Base-by-base conservation (phyloP, 73 alveolate genomes). In the Blepharisma stoltei region DNA sequence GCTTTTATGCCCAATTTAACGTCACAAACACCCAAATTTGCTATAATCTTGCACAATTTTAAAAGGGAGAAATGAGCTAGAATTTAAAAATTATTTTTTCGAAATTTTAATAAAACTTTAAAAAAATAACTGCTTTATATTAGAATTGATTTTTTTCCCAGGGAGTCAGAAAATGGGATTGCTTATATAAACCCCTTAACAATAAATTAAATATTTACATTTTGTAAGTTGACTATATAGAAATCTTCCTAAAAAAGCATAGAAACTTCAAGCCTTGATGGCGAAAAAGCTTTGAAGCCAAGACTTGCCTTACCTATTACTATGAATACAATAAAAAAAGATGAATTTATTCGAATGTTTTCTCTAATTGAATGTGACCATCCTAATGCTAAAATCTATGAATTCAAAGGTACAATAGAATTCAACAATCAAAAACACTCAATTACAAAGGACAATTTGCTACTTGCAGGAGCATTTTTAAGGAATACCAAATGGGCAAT, bases 261-360 rank as follows among this genome's bases (percentile, higher is more conserved):
- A n/a, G 95, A 95, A 86, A 97, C 99, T 2, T 88, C 96, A 0
- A 70, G 94, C 68, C 90, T 97, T 54, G 99, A 97, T 92, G 99
- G 99, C 1, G 99, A 97, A 84, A 97, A 95, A 89, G 93, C 92
- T 71, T 82, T 95, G 27, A 97, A 97, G 83, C 87, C 94, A 77
- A 87, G 93, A 54, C 18, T 81, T 4, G 77, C 92, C 5, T 68
- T 71, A 43, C 67, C 55, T 37, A 81, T 79, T 37, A 60, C 76
- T 21, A 27, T 27, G 14, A 11, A 4, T 49, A 66, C 14, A 1
- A 21, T 60, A 1, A 37, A 37, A 25, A 25, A 60, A 11, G 21
- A 60, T 71, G 52, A 37, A 60, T 20, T 60, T 60, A 37, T 60
- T 25, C 41, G 76, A 21, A 3, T 25, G 20, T 78, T 23, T 67